Conservation (phyloP, 768 basidiomycete species). For the Tylopilus subfusipes region DNA sequence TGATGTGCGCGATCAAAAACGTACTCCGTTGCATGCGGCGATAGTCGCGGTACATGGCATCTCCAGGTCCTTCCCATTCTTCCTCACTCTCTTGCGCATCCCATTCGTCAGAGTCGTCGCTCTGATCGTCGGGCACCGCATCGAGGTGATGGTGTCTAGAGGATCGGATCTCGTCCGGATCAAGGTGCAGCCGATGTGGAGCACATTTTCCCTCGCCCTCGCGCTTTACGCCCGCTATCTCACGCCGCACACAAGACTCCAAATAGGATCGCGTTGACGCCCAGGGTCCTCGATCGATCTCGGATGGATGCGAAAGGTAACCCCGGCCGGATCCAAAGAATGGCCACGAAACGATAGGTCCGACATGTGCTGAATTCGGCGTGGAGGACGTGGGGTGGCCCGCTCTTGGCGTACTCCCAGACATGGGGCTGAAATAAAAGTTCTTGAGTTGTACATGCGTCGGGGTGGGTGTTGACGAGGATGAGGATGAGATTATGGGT, state of each 20-base stretch:
- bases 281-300: slow-evolving; percentile 83
- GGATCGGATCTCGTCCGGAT: slow-evolving; percentile 70
- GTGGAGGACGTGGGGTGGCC: neutral
- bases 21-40: slow-evolving; percentile 76
- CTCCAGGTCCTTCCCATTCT: slow-evolving; percentile 70
- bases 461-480: slow-evolving; percentile 28
- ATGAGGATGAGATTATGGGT: slow-evolving; percentile 18
- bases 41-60: slow-evolving; percentile 80
- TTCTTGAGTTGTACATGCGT: slow-evolving; percentile 14
- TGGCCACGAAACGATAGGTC: slow-evolving; percentile 86
- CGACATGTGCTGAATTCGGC: slow-evolving; percentile 47
- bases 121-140: slow-evolving; percentile 68
- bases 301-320: slow-evolving; percentile 60
- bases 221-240: slow-evolving; percentile 65
- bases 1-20: slow-evolving; percentile 70
- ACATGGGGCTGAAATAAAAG: slow-evolving; percentile 16
- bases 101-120: slow-evolving; percentile 78
- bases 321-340: slow-evolving; percentile 86
- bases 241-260: slow-evolving; percentile 63
- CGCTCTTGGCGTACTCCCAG: slow-evolving; percentile 1
- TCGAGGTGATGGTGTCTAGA: slow-evolving; percentile 67
- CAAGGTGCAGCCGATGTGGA: slow-evolving; percentile 74
- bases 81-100: slow-evolving; percentile 76
- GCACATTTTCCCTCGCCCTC: slow-evolving; percentile 78
- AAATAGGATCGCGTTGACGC: slow-evolving; percentile 56